A percentile compares a stretch with the other conserved stretches of the same genome.
Evolutionary conservation across 257 asterid species (phyloP).

Genomic region (Prunella vulgaris): DNA sequence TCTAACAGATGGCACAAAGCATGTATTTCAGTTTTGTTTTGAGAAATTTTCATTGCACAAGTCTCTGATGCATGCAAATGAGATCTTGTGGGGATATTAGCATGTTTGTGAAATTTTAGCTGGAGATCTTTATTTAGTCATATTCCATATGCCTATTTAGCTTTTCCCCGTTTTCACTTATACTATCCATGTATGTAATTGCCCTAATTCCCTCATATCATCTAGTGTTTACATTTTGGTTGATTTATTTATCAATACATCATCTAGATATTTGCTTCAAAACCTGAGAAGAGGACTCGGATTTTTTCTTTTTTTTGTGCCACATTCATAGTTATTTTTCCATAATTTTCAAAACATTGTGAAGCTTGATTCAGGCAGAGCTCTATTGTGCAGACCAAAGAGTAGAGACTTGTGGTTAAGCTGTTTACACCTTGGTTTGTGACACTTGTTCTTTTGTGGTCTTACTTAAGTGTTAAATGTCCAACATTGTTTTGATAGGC

Average conservation of each 20-base stretch:
- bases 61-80: background rate
- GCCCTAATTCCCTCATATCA: background rate
- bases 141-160: background rate
- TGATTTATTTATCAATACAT: background rate
- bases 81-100: background rate
- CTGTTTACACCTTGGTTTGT: conserved; percentile 2
- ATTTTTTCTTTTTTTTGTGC: background rate
- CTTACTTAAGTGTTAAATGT: background rate
- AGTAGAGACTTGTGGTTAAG: background rate
- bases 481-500: conserved; percentile 45
- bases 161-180: background rate
- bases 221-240: background rate
- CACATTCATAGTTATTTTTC: background rate
- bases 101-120: background rate
- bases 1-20: conserved; percentile 90
- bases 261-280: background rate
- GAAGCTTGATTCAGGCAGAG: background rate
- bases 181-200: background rate
- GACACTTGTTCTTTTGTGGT: background rate
- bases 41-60: conserved; percentile 8
- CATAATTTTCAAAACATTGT: background rate
- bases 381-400: background rate
- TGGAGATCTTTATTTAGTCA: background rate
- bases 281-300: background rate
- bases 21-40: conserved; percentile 40